Evolutionary conservation across 1,284 basidiomycete species (phyloP), one percentile per base, ranked within the genome.

Genomic region (Leccinum solheimii): DNA sequence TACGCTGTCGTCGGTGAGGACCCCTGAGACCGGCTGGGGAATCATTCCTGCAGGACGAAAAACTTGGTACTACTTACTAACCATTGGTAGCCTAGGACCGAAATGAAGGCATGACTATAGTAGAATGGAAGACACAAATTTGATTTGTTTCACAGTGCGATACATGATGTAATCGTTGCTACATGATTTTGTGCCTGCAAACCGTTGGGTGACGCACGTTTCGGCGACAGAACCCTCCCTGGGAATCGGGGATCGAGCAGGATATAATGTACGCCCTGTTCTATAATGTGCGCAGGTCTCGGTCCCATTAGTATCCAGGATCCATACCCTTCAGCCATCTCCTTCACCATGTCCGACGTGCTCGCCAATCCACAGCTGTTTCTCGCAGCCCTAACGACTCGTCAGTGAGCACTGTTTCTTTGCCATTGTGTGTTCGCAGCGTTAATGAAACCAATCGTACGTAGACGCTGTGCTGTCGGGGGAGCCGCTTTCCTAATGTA

Each of bases 401-500:
- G 43, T 19, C 43, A 2, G 43, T n/a, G 19, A 45, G 43, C 5
- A 45, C 43, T 19, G n/a, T n/a, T 40, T 40, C 38, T 40, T 4
- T 40, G n/a, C 1, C 23, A 10, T 1, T 50, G 23, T 36, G 16
- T 43, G 19, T 32, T 43, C 14, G 9, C 34, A 19, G 30, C 5
- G 11, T 36, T 48, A 23, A 60, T 9, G 19, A 6, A 14, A 26
- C 8, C 40, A 4, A 51, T 48, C 11, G 32, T 34, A 34, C 23
- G 10, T 7, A 60, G 59, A 51, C 7, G 10, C 8, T 5, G 38
- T n/a, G 13, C 21, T 23, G 10, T 63, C 21, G 55, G 50, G 21
- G 66, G 66, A 5, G 26, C 36, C 30, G 40, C 62, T 7, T 60
- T 58, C 10, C 58, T 66, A 1, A 9, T 61, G 1, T 60, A 67